phyloP scores from a whole-genome alignment of 2,329 filamentous ascomycete species.

The Aspergillus sp. region DNA sequence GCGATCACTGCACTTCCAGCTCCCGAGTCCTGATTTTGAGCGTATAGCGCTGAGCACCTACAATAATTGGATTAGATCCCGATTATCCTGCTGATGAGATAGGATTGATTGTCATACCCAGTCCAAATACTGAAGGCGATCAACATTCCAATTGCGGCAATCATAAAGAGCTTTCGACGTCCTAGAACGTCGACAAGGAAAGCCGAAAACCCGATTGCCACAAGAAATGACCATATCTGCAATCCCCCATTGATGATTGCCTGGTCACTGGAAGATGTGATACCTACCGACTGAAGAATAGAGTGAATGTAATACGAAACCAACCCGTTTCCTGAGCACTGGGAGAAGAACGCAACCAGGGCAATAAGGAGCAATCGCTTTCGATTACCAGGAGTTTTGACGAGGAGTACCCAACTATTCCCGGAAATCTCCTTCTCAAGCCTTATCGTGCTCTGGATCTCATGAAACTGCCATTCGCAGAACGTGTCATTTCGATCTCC shows the following conservation, averaged over 20 bases:
- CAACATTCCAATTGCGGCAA: constrained; percentile 46
- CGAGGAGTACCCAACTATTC: constrained; percentile 40
- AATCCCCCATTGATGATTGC: constrained; percentile 44
- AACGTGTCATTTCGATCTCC: constrained; percentile 36
- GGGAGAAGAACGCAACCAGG: constrained; percentile 56
- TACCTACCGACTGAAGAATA: constrained; percentile 39
- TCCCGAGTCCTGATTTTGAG: constrained; percentile 25
- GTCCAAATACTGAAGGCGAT: constrained; percentile 45
- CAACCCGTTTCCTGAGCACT: constrained; percentile 56
- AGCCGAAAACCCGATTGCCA: constrained; percentile 34
- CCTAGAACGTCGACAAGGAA: constrained; percentile 44
- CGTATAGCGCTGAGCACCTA: constrained; percentile 39
- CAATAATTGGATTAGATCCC: background rate
- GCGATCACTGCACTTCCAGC: constrained; percentile 33
- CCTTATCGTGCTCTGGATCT: constrained; percentile 46
- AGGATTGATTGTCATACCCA: background rate
- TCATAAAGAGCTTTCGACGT: constrained; percentile 45
- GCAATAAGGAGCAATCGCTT: constrained; percentile 56
- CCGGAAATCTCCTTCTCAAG: constrained; percentile 49
- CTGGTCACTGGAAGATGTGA: constrained; percentile 38
- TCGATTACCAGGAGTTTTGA: constrained; percentile 54
- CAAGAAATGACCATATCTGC: constrained; percentile 41
- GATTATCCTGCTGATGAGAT: background rate
- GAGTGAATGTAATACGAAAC: constrained; percentile 42
- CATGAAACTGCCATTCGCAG: constrained; percentile 24